These are phyloP conservation scores for Didymella arachidicola DNA, from an alignment of 2,329 filamentous ascomycete species.

Conservation along the genomic window DNA sequence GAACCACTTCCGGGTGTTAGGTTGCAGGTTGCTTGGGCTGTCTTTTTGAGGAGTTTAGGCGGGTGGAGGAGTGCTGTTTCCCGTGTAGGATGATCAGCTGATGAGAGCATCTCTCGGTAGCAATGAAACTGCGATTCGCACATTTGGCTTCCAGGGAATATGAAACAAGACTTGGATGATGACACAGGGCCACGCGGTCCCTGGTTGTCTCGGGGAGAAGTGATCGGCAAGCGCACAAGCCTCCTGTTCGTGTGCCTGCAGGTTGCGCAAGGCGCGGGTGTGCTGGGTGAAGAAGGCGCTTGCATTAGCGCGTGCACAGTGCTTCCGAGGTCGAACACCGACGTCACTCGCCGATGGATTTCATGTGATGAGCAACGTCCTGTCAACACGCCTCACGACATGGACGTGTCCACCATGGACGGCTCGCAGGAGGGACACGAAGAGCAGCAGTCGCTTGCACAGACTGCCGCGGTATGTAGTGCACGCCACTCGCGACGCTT, in stretches of 20 bases:
- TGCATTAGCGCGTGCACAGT: slow-evolving; percentile 38
- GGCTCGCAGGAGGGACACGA: slow-evolving; percentile 31
- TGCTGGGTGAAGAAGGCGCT: slow-evolving; percentile 7
- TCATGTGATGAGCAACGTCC: slow-evolving; percentile 38
- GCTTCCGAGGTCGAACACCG: slow-evolving; percentile 20
- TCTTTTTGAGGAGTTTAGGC: slow-evolving; percentile 14
- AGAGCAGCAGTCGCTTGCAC: slow-evolving; percentile 25
- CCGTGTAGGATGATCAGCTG: slow-evolving; percentile 30
- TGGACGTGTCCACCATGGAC: slow-evolving; percentile 29
- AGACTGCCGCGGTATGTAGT: slow-evolving; percentile 32
- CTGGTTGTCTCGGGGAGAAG: slow-evolving; percentile 10
- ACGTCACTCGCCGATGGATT: slow-evolving; percentile 35
- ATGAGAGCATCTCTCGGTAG: slow-evolving; percentile 20
- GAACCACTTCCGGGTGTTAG: slow-evolving; percentile 27
- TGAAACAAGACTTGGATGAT: slow-evolving; percentile 3
- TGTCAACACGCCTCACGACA: slow-evolving; percentile 16
- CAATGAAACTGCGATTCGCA: slow-evolving; percentile 17
- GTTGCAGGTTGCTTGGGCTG: slow-evolving; percentile 14
- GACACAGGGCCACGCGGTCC: slow-evolving; percentile 7
- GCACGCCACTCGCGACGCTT: not conserved
- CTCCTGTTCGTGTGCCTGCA: slow-evolving; percentile 21
- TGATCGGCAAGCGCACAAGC: slow-evolving; percentile 23
- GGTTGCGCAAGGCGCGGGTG: slow-evolving; percentile 10
- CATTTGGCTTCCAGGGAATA: not conserved
- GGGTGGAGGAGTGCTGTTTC: slow-evolving; percentile 2